Percentiles rank a stretch among this genome's conserved stretches.
Evolutionary conservation across 164 flowering plant genomes (phyloP).

Genomic region (Vitis riparia): DNA sequence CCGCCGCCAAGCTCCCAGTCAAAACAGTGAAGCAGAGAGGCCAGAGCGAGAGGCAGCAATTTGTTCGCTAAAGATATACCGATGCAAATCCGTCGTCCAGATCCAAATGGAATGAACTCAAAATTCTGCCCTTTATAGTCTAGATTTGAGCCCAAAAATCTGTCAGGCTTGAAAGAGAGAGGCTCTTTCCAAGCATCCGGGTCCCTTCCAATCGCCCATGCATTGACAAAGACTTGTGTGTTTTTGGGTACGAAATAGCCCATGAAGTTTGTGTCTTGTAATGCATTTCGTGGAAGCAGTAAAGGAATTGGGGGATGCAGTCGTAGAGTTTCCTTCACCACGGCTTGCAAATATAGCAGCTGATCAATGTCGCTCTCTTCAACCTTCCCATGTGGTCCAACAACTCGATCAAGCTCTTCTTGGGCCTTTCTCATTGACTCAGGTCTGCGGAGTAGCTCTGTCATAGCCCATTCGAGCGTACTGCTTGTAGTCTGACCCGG

Average conservation of each 20-base stretch:
- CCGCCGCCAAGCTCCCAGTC: slow-evolving; percentile 15
- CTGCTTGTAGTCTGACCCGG: slow-evolving; percentile 28
- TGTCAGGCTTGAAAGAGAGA: slow-evolving; percentile 21
- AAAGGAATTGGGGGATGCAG: slow-evolving; percentile 24
- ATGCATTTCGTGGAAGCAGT: slow-evolving; percentile 21
- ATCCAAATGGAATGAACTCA: slow-evolving; percentile 30
- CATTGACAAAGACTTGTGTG: slow-evolving; percentile 25
- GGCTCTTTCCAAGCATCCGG: slow-evolving; percentile 20
- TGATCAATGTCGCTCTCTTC: slow-evolving; percentile 20
- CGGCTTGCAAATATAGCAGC: slow-evolving; percentile 18
- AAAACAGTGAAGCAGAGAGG: slow-evolving; percentile 18
- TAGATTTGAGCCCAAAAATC: slow-evolving; percentile 24
- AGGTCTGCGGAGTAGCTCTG: slow-evolving; percentile 25
- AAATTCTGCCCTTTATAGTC: slow-evolving; percentile 22
- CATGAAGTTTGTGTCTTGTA: slow-evolving; percentile 10
- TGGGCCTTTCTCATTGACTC: slow-evolving; percentile 11
- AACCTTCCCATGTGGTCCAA: slow-evolving; percentile 16
- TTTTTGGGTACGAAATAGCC: slow-evolving; percentile 23
- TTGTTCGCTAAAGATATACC: slow-evolving; percentile 19
- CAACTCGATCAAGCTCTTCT: slow-evolving; percentile 21
- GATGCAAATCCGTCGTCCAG: slow-evolving; percentile 24
- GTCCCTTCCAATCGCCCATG: slow-evolving; percentile 19
- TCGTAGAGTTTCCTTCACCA: slow-evolving; percentile 21
- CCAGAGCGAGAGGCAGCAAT: slow-evolving; percentile 13
- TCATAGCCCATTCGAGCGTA: slow-evolving; percentile 27